Conservation (phyloP, 768 basidiomycete species). For the Pluteus cervinus region DNA sequence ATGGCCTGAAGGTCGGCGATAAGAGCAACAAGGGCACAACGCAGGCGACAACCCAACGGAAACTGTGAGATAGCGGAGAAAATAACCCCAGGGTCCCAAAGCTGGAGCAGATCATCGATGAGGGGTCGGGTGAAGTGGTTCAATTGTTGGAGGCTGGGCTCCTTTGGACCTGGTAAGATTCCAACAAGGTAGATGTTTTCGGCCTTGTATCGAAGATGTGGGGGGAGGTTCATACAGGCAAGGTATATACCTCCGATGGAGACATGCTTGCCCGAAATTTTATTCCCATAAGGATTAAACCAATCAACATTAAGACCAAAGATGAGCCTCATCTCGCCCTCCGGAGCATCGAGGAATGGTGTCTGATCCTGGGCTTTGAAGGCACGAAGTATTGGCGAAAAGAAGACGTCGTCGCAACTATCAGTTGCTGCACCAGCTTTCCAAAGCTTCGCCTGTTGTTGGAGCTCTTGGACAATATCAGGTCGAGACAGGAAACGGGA, state of each 20-base stretch:
- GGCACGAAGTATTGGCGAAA: too few species aligned
- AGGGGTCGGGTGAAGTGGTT: conserved; percentile 13
- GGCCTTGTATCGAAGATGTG: conserved; percentile 15
- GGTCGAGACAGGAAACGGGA: too few species aligned
- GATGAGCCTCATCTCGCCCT: too few species aligned
- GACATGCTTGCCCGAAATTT: conserved; percentile 20
- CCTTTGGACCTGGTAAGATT: conserved; percentile 24
- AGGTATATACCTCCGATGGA: conserved; percentile 23
- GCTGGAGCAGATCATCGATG: conserved; percentile 8
- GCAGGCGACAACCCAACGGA: conserved; percentile 11
- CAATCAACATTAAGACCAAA: conserved; percentile 28
- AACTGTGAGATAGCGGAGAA: conserved; percentile 9
- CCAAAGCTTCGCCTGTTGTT: too few species aligned
- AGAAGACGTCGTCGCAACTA: too few species aligned
- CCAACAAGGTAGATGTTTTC: conserved; percentile 29
- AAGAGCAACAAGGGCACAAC: conserved; percentile 13
- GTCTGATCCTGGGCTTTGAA: too few species aligned
- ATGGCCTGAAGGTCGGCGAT: conserved; percentile 18
- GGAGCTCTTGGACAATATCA: too few species aligned
- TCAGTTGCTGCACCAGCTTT: too few species aligned
- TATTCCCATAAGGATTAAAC: conserved; percentile 29
- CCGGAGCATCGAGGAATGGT: too few species aligned
- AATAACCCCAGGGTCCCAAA: conserved; percentile 8
- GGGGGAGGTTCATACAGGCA: conserved; percentile 29
- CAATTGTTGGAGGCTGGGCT: conserved; percentile 16